A percentile compares a stretch with the other conserved stretches of the same genome.
phyloP scores from a whole-genome alignment of 495 filamentous ascomycete species.

The Barbatosphaeria neglecta region DNA sequence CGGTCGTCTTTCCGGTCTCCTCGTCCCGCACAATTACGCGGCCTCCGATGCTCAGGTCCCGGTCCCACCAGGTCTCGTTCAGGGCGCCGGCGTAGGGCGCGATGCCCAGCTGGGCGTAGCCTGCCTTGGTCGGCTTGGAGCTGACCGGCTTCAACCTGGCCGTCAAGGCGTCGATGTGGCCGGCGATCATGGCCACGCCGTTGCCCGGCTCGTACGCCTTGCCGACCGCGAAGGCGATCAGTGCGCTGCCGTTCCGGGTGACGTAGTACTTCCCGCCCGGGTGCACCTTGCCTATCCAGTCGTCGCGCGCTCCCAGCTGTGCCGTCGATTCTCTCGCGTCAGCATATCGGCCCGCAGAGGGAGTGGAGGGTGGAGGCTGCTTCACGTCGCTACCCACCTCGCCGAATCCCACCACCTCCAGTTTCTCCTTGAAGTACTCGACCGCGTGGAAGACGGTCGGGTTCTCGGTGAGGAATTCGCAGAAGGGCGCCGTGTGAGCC shows the following conservation, averaged over 20 bases:
- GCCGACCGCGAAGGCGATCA: conserved; percentile 83
- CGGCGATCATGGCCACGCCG: conserved; percentile 67
- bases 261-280: conserved; percentile 80
- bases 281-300: conserved; percentile 64
- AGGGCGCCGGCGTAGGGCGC: conserved; percentile 85
- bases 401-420: conserved; percentile 59
- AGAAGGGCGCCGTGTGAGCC: conserved; percentile 72
- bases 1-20: conserved; percentile 63
- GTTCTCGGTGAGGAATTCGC: conserved; percentile 76
- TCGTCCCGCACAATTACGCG: conserved; percentile 71
- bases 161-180: conserved; percentile 86
- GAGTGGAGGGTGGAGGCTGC: too few species aligned
- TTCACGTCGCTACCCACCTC: conserved; percentile 27
- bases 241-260: conserved; percentile 71
- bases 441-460: conserved; percentile 91
- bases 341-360: too few species aligned
- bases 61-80: conserved; percentile 86
- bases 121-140: conserved; percentile 64
- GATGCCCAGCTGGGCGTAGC: conserved; percentile 81
- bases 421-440: conserved; percentile 56
- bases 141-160: conserved; percentile 83
- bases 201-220: conserved; percentile 74
- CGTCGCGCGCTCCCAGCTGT: conserved; percentile 65
- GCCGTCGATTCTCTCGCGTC: too few species aligned
- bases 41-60: conserved; percentile 83